Percentiles rank a stretch among this genome's conserved stretches.
These are phyloP conservation scores for Corynascus novoguineensis DNA, from an alignment of 495 filamentous ascomycete species.

Conservation along the genomic window DNA sequence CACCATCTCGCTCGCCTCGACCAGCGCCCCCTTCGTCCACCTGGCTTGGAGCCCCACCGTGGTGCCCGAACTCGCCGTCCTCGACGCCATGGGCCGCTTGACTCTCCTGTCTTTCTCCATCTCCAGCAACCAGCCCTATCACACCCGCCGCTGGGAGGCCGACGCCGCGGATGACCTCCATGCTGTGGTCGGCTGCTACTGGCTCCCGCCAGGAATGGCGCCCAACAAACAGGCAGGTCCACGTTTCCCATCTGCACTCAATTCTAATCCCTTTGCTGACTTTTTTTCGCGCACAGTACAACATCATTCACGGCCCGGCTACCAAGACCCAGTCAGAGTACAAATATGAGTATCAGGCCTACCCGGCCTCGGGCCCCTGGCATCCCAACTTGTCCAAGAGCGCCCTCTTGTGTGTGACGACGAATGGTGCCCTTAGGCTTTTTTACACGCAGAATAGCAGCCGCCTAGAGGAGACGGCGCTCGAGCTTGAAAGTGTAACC, in stretches of 20 bases:
- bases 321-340: constrained; percentile 40
- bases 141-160: constrained; percentile 47
- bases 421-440: constrained; percentile 61
- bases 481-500: constrained; percentile 64
- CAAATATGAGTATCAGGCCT: constrained; percentile 41
- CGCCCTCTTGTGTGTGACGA: constrained; percentile 64
- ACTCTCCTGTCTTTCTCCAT: constrained; percentile 58
- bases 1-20: constrained; percentile 32
- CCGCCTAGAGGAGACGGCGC: constrained; percentile 59
- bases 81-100: constrained; percentile 69
- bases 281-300: constrained; percentile 11
- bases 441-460: constrained; percentile 62
- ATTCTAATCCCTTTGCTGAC: neutral
- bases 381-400: constrained; percentile 61
- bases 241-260: neutral
- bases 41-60: constrained; percentile 72
- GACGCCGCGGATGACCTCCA: constrained; percentile 66
- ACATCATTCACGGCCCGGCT: constrained; percentile 41
- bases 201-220: constrained; percentile 56
- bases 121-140: constrained; percentile 60
- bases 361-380: constrained; percentile 58
- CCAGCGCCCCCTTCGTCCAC: constrained; percentile 55
- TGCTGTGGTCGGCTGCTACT: constrained; percentile 76
- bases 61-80: constrained; percentile 63
- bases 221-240: constrained; percentile 45